phyloP scores from a whole-genome alignment of 2,329 filamentous ascomycete species.

The Venturia aucupariae region DNA sequence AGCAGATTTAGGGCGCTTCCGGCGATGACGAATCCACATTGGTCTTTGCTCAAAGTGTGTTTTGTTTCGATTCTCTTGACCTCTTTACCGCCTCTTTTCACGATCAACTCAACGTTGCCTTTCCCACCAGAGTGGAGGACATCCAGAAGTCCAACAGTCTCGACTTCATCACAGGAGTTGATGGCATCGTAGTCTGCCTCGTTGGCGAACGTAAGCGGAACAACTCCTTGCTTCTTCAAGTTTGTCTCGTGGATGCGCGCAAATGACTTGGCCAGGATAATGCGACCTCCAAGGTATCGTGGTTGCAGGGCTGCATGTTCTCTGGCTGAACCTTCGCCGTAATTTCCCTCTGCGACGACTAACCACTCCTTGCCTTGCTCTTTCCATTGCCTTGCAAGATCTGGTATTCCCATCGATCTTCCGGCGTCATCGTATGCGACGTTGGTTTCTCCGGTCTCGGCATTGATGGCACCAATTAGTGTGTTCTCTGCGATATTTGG shows the following conservation, averaged over 20 bases:
- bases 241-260: constrained; percentile 94
- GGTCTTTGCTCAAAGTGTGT: constrained; percentile 82
- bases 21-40: constrained; percentile 84
- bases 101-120: constrained; percentile 60
- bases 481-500: constrained; percentile 98
- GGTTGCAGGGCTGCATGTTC: constrained; percentile 88
- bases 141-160: constrained; percentile 74
- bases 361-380: constrained; percentile 69
- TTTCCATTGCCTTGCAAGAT: constrained; percentile 79
- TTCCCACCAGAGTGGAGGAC: constrained; percentile 69
- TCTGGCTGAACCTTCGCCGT: constrained; percentile 80
- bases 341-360: constrained; percentile 95
- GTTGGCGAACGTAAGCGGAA: constrained; percentile 83
- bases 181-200: constrained; percentile 83
- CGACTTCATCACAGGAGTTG: constrained; percentile 71
- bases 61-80: constrained; percentile 65
- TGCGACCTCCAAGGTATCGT: constrained; percentile 74
- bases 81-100: constrained; percentile 46
- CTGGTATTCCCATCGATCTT: constrained; percentile 67
- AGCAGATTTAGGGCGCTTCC: constrained; percentile 89
- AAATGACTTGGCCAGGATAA: constrained; percentile 80
- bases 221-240: constrained; percentile 93
- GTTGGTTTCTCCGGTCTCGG: constrained; percentile 86
- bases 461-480: constrained; percentile 88
- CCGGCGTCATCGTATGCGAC: constrained; percentile 81